Percentiles rank a stretch among this genome's conserved stretches.
These are phyloP conservation scores for Craterostigma plantagineum DNA, from an alignment of 257 asterid genomes.

Conservation along the genomic window DNA sequence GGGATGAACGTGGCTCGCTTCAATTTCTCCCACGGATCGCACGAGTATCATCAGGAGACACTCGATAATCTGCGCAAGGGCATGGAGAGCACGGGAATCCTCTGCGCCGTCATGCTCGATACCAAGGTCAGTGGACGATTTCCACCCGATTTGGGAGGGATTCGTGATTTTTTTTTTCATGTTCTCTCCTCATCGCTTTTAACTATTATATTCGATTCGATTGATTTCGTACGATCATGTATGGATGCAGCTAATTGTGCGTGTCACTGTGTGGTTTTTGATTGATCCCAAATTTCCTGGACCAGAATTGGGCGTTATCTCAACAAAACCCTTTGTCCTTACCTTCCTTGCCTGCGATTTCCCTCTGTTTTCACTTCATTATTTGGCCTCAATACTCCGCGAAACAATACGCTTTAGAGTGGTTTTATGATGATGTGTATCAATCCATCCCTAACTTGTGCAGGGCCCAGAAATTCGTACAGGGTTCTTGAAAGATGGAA, in stretches of 20 bases:
- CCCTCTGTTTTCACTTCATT: no score
- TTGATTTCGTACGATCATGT: no score
- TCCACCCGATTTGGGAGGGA: no score
- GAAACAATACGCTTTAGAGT: not conserved
- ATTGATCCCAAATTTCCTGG: no score
- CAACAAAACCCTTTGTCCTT: not conserved
- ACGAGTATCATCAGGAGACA: conserved; percentile 62
- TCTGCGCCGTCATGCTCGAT: conserved; percentile 67
- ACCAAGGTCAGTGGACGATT: conserved; percentile 26
- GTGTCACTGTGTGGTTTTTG: no score
- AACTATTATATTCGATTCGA: no score
- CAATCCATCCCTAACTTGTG: no score
- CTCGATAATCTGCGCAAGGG: conserved; percentile 54
- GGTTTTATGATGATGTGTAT: not conserved
- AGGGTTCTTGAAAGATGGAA: conserved; percentile 43
- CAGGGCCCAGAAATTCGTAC: conserved; percentile 71
- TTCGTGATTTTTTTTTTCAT: not conserved
- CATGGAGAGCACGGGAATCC: conserved; percentile 57
- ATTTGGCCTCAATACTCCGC: no score
- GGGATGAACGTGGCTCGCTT: conserved; percentile 76
- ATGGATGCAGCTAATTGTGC: no score
- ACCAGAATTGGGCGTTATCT: no score
- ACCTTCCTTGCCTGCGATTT: not conserved
- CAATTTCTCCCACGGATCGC: conserved; percentile 66
- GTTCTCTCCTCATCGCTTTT: no score